Base-by-base conservation (phyloP, 179 eudicot species). In the Nepenthes alata region DNA sequence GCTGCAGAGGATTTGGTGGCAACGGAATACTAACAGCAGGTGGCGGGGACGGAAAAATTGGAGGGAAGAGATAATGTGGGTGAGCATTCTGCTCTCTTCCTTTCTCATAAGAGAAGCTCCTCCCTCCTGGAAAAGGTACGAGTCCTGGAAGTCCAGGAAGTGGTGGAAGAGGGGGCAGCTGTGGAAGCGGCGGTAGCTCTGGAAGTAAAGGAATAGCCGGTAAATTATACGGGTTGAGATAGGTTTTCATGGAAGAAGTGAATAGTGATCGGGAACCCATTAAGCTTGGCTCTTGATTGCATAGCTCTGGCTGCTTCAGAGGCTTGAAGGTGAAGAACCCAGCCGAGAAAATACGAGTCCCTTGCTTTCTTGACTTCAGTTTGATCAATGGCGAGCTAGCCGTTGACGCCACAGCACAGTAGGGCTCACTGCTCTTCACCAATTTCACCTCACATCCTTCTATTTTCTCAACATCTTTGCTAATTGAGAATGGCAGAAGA, bases 261-360 rank as follows among this genome's bases (percentile, higher is more conserved):
- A 25, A 25, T 11, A 37, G 34, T 36, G 64, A n/a, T 16, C 57
- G 13, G 34, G 77, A n/a, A 0, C 9, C 8, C 59, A 9, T 49
- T 35, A 62, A 34, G 44, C 60, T 76, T 13, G 83, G 84, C 51
- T 79, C 77, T 69, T 81, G 86, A 66, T 67, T 74, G 59, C 98
- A 91, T 8, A 81, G 38, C 6, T 60, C 62, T 1, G 89, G 98
- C 47, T 82, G 82, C 45, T 76, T 78, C 0, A 73, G 59, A 12
- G 96, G 96, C 76, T 82, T 91, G 76, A 91, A 89, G 13, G 89
- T 82, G 81, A 88, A 81, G 64, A 77, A 78, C 3, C 95, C 96
- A 34, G 95, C 89, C 11, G 98, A 89, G 74, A 75, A 89, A 37
- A 86, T 66, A 68, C 74, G 89, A 38, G 59, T 73, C 13, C 74